Evolutionary conservation across 768 basidiomycete genomes (phyloP).

Genomic region (Pleurotus giganteus): DNA sequence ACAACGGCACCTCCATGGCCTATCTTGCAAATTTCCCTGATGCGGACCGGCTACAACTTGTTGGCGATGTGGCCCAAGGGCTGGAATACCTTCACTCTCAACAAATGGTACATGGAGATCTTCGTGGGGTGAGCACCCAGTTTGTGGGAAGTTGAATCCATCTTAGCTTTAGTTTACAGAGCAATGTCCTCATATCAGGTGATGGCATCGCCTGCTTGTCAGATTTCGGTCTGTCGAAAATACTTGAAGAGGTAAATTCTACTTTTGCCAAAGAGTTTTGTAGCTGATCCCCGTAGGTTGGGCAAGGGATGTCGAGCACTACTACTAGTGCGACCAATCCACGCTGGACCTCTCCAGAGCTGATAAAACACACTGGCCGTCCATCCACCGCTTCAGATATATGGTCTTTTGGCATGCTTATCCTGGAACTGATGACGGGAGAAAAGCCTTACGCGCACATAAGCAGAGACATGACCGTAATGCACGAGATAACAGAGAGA

Average conservation of each 20-base stretch:
- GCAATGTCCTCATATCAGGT: conserved; percentile 41
- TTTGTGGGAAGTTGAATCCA: too few species aligned
- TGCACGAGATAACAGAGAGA: conserved; percentile 28
- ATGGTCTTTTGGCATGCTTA: conserved; percentile 50
- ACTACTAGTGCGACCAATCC: conserved; percentile 23
- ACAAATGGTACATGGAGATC: conserved; percentile 39
- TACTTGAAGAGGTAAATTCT: conserved; percentile 33
- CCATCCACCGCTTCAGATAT: conserved; percentile 40
- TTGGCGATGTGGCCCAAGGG: conserved; percentile 37
- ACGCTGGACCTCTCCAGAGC: conserved; percentile 42
- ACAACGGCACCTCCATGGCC: conserved; percentile 34
- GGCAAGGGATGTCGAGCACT: conserved; percentile 22
- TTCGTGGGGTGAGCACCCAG: conserved; percentile 32
- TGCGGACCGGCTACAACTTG: conserved; percentile 34
- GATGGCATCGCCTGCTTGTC: conserved; percentile 37
- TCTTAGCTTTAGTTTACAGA: too few species aligned
- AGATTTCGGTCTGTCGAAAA: conserved; percentile 44
- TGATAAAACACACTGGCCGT: conserved; percentile 27
- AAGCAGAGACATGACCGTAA: conserved; percentile 25
- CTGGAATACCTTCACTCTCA: conserved; percentile 38
- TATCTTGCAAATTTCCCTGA: conserved; percentile 31
- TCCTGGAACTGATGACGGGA: conserved; percentile 44
- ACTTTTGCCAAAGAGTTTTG: background rate
- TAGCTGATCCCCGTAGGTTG: conserved; percentile 20
- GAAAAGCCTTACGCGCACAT: background rate